Conservation (phyloP, 306 rosid species). For the Rosa multiflora region DNA sequence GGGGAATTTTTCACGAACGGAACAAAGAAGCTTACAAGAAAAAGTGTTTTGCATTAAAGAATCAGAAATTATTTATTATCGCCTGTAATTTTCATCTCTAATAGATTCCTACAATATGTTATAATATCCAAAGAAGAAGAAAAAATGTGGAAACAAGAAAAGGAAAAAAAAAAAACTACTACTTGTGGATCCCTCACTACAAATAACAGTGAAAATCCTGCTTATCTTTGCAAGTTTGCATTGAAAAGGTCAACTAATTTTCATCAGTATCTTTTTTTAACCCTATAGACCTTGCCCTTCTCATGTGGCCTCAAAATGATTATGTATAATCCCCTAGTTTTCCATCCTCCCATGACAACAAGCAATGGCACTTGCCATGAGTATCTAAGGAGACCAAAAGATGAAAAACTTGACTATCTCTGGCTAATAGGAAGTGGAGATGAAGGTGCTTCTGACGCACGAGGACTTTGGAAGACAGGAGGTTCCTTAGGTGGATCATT, state of each 20-base stretch:
- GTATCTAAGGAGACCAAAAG: not conserved
- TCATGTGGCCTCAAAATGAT: not conserved
- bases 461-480: conserved; percentile 29
- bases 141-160: not conserved
- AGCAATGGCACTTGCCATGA: not conserved
- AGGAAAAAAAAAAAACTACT: too few species aligned
- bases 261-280: not conserved
- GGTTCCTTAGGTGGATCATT: conserved; percentile 28
- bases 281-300: not conserved
- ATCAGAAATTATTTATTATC: not conserved
- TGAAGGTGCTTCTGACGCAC: not conserved
- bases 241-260: not conserved
- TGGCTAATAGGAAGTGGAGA: conserved; percentile 8
- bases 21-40: not conserved
- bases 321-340: not conserved
- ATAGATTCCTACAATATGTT: not conserved
- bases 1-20: not conserved
- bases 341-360: not conserved
- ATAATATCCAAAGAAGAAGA: not conserved
- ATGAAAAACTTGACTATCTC: not conserved
- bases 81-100: not conserved
- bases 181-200: not conserved
- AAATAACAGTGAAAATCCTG: not conserved
- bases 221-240: conserved; percentile 6
- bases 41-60: not conserved